Conservation (phyloP, 805 yeast genomes). For the Nematodospora valgi region DNA sequence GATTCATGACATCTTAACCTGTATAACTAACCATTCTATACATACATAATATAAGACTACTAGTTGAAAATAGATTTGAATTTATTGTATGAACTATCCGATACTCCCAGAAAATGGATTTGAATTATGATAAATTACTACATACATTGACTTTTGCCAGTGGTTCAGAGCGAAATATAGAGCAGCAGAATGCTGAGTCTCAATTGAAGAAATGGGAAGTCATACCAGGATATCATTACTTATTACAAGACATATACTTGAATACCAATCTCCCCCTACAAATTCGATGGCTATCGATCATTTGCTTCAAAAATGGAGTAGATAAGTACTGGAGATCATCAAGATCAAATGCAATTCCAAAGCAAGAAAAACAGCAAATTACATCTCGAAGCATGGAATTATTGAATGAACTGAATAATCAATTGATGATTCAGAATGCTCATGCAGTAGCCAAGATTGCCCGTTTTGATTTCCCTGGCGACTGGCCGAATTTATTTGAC, state of each 20-base stretch:
- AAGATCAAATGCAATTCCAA: constrained; percentile 45
- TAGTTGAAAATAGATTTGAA: too few relatives aligned
- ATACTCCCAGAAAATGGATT: too few relatives aligned
- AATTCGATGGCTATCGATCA: constrained; percentile 81
- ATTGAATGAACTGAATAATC: constrained; percentile 68
- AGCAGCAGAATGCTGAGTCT: constrained; percentile 63
- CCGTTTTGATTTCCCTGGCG: constrained; percentile 79
- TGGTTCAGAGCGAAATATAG: constrained; percentile 43
- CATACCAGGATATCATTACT: constrained; percentile 54
- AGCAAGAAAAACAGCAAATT: constrained; percentile 69
- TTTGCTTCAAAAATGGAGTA: constrained; percentile 83
- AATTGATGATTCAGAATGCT: constrained; percentile 78
- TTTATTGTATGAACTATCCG: too few relatives aligned
- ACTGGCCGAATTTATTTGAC: constrained; percentile 82
- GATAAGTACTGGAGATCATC: constrained; percentile 82
- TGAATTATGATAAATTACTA: constrained; percentile 25
- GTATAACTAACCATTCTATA: too few relatives aligned
- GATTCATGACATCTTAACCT: neutral
- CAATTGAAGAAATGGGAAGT: constrained; percentile 70
- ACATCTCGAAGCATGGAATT: constrained; percentile 54
- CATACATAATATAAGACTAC: too few relatives aligned
- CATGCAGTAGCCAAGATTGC: constrained; percentile 76
- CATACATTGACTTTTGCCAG: constrained; percentile 28
- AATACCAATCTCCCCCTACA: constrained; percentile 59
- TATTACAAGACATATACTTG: constrained; percentile 56